A percentile compares a stretch with the other conserved stretches of the same genome.
Evolutionary conservation across 2,329 filamentous ascomycete species (phyloP).

Genomic region (Neospermospora avenae): DNA sequence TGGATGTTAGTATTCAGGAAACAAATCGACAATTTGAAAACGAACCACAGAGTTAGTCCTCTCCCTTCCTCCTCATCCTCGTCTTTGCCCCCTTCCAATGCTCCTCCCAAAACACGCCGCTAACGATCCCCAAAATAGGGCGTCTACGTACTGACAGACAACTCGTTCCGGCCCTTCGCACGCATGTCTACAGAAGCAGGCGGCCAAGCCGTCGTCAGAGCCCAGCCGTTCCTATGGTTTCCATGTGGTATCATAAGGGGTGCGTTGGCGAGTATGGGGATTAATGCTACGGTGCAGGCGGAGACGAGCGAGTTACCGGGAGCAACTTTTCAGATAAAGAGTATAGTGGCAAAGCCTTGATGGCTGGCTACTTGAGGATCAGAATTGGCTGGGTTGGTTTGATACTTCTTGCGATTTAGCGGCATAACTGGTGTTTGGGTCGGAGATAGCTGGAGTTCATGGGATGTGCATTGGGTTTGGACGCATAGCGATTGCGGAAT

Average conservation of each 20-base stretch:
- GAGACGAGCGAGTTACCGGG: conserved; percentile 83
- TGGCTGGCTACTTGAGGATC: not conserved
- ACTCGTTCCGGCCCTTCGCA: conserved; percentile 81
- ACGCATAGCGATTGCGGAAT: not conserved
- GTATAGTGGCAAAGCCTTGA: conserved; percentile 62
- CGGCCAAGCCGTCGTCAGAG: conserved; percentile 68
- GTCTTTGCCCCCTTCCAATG: not conserved
- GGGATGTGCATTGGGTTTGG: not conserved
- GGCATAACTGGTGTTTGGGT: conserved; percentile 25
- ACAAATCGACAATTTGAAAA: conserved; percentile 98
- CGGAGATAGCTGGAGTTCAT: conserved; percentile 4
- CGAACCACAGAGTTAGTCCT: conserved; percentile 77
- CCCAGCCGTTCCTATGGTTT: conserved; percentile 90
- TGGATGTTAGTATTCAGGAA: conserved; percentile 95
- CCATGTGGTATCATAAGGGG: conserved; percentile 91
- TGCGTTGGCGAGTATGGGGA: conserved; percentile 86
- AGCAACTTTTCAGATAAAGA: conserved; percentile 96
- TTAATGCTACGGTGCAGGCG: conserved; percentile 86
- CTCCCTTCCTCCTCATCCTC: not conserved
- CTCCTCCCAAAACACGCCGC: not conserved
- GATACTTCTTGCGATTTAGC: conserved; percentile 26
- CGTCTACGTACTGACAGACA: conserved; percentile 94
- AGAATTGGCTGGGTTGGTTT: not conserved
- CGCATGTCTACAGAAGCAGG: conserved; percentile 83
- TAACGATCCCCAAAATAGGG: conserved; percentile 50